Evolutionary conservation across 129 eudicot species (phyloP), one percentile per base, ranked within the genome.

Genomic region (Rutidosis leptorrhynchoides): DNA sequence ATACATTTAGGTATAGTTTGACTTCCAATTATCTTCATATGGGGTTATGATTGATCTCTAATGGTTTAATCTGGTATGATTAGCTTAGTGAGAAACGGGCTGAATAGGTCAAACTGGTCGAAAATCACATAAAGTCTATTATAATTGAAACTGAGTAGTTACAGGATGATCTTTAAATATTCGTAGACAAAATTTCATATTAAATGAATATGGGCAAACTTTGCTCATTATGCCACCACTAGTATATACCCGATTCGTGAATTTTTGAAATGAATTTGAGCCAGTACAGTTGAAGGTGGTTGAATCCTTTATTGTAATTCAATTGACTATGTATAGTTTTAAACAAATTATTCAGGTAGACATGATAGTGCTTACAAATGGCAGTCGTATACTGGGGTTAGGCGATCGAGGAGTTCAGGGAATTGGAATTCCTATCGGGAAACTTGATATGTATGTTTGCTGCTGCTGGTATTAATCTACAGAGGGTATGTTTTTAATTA

Each of bases 381-480:
- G n/a, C n/a, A n/a, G n/a, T n/a, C n/a, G n/a, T n/a, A 93, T 93
- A 64, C 92, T 93, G 62, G 99, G 99, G 46, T 79, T 93, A 21
- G 99, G 99, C 46, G 99, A 93, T 79, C 95, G 88, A 73, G 99
- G 99, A 60, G 96, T 93, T 74, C 99, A 93, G 64, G 99, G 99
- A 77, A 93, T 93, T 45, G 99, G 96, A 25, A 93, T 93, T 68
- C 99, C 99, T 5, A 89, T 93, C 43, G 99, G 99, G 67, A 93
- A 93, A 73, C 99, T 93, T 46, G 99, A 93, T 78, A 83, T 93
- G 85, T 93, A 93, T 86, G 96, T n/a, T 93, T 76, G 99, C 99
- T 71, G 99, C 99, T 71, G 99, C 99, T 71, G 99, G 99, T 49
- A 93, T 93, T 73, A 89, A 93, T 80, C 99, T 96, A 69, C 92